Base-by-base conservation (phyloP, 768 basidiomycete species). In the Atractiella rhizophila region DNA sequence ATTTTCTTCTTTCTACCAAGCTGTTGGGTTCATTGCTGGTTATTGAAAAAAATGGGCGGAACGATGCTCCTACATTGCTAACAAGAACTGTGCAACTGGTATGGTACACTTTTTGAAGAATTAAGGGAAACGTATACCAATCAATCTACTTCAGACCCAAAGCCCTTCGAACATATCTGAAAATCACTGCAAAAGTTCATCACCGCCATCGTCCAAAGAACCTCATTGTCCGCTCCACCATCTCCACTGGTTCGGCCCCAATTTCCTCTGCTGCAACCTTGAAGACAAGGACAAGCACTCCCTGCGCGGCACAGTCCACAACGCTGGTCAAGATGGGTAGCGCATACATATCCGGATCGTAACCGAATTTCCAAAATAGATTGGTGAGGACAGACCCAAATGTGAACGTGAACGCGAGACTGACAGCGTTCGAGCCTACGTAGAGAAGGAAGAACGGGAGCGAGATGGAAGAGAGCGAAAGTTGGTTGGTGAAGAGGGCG, bases 401-500 rank as follows among this genome's bases (percentile, higher is more conserved):
- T 8, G 24, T 18, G 23, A 46, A 34, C 18, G 44, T 15, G 4
- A 41, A 23, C 30, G 13, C 15, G 20, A 20, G 5, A 34, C 50
- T 20, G 33, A 51, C 52, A 37, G 48, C 40, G 1, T 46, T 11
- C 2, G 24, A 30, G 3, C 39, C 36, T 2, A 42, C 42, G 2
- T 39, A 19, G 3, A 80, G 54, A 0, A 73, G 74, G 43, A 74
- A 63, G 0, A 66, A 57, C n/a, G 73, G 62, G 53, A 91, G 83
- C 13, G 71, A 40, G 26, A 75, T 52, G 2, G 74, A 71, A n/a
- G n/a, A n/a, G 0, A 80, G 60, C 19, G 69, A 64, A 8, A 83
- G 66, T 83, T 88, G 96, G 0, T 76, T 76, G 4, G 82, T 64
- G 4, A 53, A 57, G 34, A 63, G 64, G 0, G 86, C 66, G 23